Evolutionary conservation across 2,329 filamentous ascomycete genomes (phyloP).

Genomic region (Monilinia fructicola): DNA sequence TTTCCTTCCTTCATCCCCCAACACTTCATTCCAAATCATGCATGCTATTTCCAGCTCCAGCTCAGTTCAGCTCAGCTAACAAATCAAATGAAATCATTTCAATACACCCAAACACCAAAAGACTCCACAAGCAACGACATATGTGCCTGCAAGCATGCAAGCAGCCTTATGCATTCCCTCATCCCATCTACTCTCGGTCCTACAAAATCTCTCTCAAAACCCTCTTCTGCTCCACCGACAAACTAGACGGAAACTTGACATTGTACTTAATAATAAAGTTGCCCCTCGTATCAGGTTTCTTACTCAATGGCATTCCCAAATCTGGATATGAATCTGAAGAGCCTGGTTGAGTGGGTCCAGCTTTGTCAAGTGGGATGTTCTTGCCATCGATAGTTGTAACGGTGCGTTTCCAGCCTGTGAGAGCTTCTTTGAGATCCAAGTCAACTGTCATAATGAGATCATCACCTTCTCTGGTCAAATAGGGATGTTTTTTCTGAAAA

Average conservation of each 20-base stretch:
- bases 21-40: neutral
- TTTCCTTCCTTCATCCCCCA: neutral
- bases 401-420: conserved; percentile 92
- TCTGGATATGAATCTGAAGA: conserved; percentile 78
- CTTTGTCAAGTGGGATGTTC: conserved; percentile 74
- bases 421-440: conserved; percentile 84
- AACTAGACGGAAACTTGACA: conserved; percentile 81
- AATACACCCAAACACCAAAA: neutral
- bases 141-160: neutral
- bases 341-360: conserved; percentile 81
- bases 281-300: conserved; percentile 80
- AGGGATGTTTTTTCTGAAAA: conserved; percentile 75
- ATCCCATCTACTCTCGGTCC: neutral
- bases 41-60: neutral
- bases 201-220: conserved; percentile 76
- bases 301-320: conserved; percentile 92
- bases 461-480: conserved; percentile 85
- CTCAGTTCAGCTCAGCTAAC: neutral
- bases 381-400: conserved; percentile 91
- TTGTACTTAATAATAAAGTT: conserved; percentile 89
- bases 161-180: neutral
- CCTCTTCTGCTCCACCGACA: conserved; percentile 78
- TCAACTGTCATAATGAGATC: conserved; percentile 78
- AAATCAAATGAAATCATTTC: neutral
- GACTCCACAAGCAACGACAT: neutral